A percentile compares a stretch with the other conserved stretches of the same genome.
Evolutionary conservation across 2,329 filamentous ascomycete genomes (phyloP).

Genomic region (Penicillium janthinellum): DNA sequence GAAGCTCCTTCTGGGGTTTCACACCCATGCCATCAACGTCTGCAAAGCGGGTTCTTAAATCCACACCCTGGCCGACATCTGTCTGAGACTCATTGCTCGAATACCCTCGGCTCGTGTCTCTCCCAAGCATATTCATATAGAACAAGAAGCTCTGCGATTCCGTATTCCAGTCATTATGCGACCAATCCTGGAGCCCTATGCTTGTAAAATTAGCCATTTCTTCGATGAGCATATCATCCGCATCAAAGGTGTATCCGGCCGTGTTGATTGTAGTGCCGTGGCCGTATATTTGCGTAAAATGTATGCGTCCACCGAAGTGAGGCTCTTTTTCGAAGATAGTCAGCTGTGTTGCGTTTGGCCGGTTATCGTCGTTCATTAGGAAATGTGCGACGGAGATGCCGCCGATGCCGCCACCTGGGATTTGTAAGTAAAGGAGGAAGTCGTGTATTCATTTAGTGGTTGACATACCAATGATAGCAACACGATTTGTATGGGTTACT

Average conservation of each 20-base stretch:
- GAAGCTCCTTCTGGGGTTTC: background rate
- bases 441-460: background rate
- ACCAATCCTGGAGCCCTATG: background rate
- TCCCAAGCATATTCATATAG: background rate
- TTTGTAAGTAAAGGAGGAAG: background rate
- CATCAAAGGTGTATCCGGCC: background rate
- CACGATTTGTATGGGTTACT: background rate
- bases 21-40: background rate
- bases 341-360: background rate
- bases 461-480: background rate
- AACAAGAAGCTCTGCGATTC: background rate
- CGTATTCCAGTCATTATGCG: background rate
- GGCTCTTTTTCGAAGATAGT: slow-evolving; percentile 10
- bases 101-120: background rate
- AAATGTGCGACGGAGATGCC: slow-evolving; percentile 4
- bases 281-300: background rate
- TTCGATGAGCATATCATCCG: background rate
- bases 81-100: background rate
- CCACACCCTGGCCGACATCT: background rate
- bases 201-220: background rate
- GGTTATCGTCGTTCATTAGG: background rate
- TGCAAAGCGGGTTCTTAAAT: background rate
- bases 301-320: slow-evolving; percentile 4
- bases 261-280: background rate
- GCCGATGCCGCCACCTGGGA: slow-evolving; percentile 2